Conservation (phyloP, 2,329 filamentous ascomycete genomes). For the Corniculantispora saksenae region DNA sequence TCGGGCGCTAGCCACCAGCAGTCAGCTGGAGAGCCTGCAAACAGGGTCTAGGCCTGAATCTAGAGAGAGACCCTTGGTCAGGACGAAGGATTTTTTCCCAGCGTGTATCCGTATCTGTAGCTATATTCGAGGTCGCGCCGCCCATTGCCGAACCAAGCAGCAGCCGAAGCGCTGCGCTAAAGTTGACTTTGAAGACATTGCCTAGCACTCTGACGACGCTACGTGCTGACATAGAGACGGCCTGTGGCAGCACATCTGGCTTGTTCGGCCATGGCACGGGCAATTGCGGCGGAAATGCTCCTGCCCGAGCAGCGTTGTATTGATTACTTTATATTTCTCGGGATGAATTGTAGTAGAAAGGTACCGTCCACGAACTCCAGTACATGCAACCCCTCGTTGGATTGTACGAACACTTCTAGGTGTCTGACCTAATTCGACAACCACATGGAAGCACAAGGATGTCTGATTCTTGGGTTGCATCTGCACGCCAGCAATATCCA, state of each 20-base stretch:
- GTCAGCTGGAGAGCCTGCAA: not conserved
- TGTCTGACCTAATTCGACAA: not conserved
- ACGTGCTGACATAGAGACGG: not conserved
- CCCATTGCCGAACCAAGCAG: not conserved
- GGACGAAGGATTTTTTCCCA: not conserved
- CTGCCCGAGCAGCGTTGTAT: too few relatives aligned
- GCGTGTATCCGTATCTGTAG: not conserved
- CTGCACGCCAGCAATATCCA: not conserved
- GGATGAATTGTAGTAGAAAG: too few relatives aligned
- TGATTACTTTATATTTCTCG: too few relatives aligned
- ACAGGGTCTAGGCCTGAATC: not conserved
- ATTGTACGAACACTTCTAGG: not conserved
- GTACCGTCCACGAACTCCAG: too few relatives aligned
- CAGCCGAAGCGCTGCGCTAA: not conserved
- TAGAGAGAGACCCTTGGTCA: not conserved
- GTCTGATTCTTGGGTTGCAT: conserved; percentile 4
- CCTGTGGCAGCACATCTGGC: not conserved
- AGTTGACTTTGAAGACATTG: not conserved
- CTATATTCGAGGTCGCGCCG: not conserved
- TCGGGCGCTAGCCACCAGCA: not conserved
- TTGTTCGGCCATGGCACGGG: too few relatives aligned
- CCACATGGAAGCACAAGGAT: not conserved
- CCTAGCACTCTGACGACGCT: too few relatives aligned
- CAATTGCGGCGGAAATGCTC: too few relatives aligned
- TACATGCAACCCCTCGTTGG: not conserved